Percentiles rank a stretch among this genome's conserved stretches.
Evolutionary conservation across 1,139 yeast genomes (phyloP).

Genomic region (Geotrichum histeridarum): DNA sequence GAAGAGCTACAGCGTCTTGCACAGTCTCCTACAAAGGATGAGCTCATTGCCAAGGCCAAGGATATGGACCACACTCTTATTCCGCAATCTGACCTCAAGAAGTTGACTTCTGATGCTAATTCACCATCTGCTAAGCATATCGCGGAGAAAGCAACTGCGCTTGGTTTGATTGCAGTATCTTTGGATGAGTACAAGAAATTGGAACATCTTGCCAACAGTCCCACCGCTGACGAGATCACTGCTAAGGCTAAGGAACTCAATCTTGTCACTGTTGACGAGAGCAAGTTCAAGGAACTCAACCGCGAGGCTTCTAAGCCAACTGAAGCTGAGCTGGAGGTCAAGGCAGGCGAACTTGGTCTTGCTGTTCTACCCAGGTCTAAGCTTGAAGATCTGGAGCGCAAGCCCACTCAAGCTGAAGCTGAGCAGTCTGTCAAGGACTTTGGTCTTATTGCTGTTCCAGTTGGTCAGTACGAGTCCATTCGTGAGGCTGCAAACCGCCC

Average conservation of each 20-base stretch:
- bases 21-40: constrained; percentile 31
- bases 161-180: constrained; percentile 29
- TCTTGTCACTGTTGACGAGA: constrained; percentile 18
- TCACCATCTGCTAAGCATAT: constrained; percentile 18
- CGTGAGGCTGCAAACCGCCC: constrained; percentile 33
- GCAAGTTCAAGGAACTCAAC: constrained; percentile 25
- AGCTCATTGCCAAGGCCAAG: constrained; percentile 26
- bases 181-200: constrained; percentile 24
- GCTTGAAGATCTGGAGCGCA: constrained; percentile 23
- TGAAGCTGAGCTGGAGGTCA: constrained; percentile 41
- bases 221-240: constrained; percentile 28
- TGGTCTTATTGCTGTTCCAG: constrained; percentile 19
- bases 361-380: constrained; percentile 26
- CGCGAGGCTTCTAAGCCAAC: constrained; percentile 28
- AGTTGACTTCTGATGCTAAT: constrained; percentile 22
- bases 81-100: neutral
- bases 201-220: constrained; percentile 27
- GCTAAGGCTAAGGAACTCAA: constrained; percentile 20
- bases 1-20: constrained; percentile 20
- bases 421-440: constrained; percentile 12
- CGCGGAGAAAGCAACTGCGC: constrained; percentile 23
- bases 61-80: constrained; percentile 12
- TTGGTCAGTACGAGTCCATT: constrained; percentile 27
- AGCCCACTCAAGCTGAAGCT: constrained; percentile 20
- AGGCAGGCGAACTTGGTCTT: constrained; percentile 33